Conservation (phyloP, 768 basidiomycete genomes). For the Lyophyllum atratum region DNA sequence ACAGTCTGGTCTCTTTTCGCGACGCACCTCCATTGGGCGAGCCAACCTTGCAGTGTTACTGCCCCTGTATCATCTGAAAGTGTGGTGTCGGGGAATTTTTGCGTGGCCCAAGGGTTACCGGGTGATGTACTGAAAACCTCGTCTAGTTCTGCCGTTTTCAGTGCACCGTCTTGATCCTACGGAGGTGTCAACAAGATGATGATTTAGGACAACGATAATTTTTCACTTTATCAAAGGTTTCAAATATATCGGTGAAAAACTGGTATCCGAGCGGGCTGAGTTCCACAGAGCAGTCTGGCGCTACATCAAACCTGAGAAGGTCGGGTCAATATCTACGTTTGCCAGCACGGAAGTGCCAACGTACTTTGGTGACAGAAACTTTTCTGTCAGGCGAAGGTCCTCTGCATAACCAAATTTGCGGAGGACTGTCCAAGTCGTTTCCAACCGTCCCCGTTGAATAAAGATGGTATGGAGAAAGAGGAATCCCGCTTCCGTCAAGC, state of each 20-base stretch:
- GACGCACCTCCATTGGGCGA: constrained; percentile 94
- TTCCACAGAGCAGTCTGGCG: constrained; percentile 93
- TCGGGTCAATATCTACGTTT: constrained; percentile 6
- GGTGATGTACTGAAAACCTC: constrained; percentile 93
- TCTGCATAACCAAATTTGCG: constrained; percentile 96
- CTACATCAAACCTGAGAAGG: constrained; percentile 82
- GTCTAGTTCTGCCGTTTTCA: constrained; percentile 80
- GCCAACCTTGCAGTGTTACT: constrained; percentile 96
- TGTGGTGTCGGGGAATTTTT: constrained; percentile 89
- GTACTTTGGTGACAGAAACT: constrained; percentile 87
- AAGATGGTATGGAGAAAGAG: constrained; percentile 95
- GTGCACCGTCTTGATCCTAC: constrained; percentile 93
- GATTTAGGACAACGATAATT: not conserved
- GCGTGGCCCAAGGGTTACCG: constrained; percentile 94
- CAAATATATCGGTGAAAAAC: constrained; percentile 96
- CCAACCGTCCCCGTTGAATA: constrained; percentile 91
- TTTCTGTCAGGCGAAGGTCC: constrained; percentile 85
- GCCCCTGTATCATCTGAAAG: constrained; percentile 84
- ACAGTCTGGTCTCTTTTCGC: not conserved
- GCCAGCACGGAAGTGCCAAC: constrained; percentile 27
- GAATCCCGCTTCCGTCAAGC: constrained; percentile 92
- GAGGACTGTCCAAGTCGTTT: constrained; percentile 98
- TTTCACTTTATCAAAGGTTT: constrained; percentile 87
- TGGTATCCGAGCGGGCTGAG: constrained; percentile 92
- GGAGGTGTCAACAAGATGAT: constrained; percentile 1